Evolutionary conservation across 1,284 basidiomycete species (phyloP).

Genomic region (Cryptococcus hybrid): DNA sequence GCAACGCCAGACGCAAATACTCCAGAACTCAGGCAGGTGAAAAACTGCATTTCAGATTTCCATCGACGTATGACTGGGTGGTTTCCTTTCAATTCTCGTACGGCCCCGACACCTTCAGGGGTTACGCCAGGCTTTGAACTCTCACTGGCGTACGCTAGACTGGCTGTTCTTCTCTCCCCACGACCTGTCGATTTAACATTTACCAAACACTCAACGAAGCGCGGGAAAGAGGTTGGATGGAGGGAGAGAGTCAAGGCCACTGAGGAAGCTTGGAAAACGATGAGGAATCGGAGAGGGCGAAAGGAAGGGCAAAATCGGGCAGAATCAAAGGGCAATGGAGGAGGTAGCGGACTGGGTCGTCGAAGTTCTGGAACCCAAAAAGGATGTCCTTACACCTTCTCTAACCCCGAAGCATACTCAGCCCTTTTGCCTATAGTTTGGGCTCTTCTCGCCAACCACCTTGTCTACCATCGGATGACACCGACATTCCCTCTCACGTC

Average conservation of each 20-base stretch:
- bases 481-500: slow-evolving; percentile 25
- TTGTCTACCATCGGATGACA: slow-evolving; percentile 3
- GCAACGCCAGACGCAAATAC: slow-evolving; percentile 1
- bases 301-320: slow-evolving; percentile 9
- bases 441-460: slow-evolving; percentile 64
- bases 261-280: slow-evolving; percentile 37
- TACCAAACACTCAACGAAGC: slow-evolving; percentile 1
- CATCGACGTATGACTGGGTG: slow-evolving; percentile 63
- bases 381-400: slow-evolving; percentile 51
- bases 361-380: slow-evolving; percentile 56
- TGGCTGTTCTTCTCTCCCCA: slow-evolving; percentile 34
- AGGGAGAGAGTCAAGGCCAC: slow-evolving; percentile 26
- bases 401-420: slow-evolving; percentile 64
- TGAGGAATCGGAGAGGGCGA: slow-evolving; percentile 16
- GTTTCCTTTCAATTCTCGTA: slow-evolving; percentile 66
- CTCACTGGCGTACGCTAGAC: slow-evolving; percentile 58
- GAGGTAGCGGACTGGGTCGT: slow-evolving; percentile 63
- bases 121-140: slow-evolving; percentile 48
- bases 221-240: slow-evolving; percentile 21
- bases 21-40: slow-evolving; percentile 15
- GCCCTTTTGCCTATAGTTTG: slow-evolving; percentile 79
- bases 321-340: slow-evolving; percentile 30
- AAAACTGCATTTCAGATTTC: slow-evolving; percentile 30
- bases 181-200: slow-evolving; percentile 16
- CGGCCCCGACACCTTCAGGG: slow-evolving; percentile 37